Evolutionary conservation across 1,284 basidiomycete genomes (phyloP), one percentile per base, ranked within the genome.

Genomic region (Boletus sp.): DNA sequence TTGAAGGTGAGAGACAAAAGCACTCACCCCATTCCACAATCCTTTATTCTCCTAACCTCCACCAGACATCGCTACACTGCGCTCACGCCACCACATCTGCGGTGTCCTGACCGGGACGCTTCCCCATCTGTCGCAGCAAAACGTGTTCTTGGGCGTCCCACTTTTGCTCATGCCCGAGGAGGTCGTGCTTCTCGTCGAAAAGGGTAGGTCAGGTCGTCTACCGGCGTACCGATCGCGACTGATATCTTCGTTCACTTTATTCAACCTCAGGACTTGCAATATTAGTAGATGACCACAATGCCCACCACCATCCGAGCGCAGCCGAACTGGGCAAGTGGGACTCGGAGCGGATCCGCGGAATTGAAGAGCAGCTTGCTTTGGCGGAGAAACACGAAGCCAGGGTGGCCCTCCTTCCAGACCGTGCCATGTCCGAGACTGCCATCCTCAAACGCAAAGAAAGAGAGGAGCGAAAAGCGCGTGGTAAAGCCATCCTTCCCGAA

Each of bases 81-180:
- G 94, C 39, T 81, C 87, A 29, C 69, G 82, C 53, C 83, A 96
- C 65, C 84, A 79, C 51, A 79, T 98, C 40, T 92, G 88, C 57
- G 94, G 95, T 30, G 74, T 93, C 42, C 70, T 97, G 35, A 80
- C 80, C 1, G 96, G 96, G 0, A 98, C 96, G 0, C 77, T 99
- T 17, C 94, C 96, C 2, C 90, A 94, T 62, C 78, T 98, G 0
- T 86, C 92, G 4, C 95, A 98, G 64, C 96, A 99, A 69, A 99
- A 99, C 69, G 82, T 91, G 2, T 99, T 99, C 64, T 75, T 99
- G 14, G 96, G 96, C 12, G 70, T 93, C 14, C 96, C 96, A 1
- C 72, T 97, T 2, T 74, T 92, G 16, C 73, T 99, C 1, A 80
- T 94, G 68, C 88, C 91, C 0, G 96, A 99, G 65, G 96, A 99